phyloP scores from a whole-genome alignment of 768 basidiomycete genomes.

The Myochromella boudieri region DNA sequence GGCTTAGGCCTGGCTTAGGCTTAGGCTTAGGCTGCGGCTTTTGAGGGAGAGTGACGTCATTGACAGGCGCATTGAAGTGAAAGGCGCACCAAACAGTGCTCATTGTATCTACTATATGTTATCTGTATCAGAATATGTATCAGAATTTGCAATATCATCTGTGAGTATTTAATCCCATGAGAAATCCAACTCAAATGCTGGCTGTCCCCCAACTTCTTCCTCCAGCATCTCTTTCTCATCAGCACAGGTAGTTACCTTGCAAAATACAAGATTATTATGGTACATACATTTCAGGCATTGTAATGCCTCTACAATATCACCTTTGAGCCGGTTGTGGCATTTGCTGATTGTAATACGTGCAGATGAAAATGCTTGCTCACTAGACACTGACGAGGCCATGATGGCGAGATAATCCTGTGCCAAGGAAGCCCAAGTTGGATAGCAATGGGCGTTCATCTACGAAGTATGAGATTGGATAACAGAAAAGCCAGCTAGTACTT shows the following conservation, averaged over 20 bases:
- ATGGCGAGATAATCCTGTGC: constrained; percentile 37
- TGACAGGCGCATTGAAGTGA: no score
- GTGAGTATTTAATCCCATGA: no score
- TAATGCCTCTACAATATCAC: constrained; percentile 33
- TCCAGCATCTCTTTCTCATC: background rate
- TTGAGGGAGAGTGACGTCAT: no score
- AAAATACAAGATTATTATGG: constrained; percentile 22
- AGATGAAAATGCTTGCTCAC: constrained; percentile 37
- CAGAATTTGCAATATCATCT: no score
- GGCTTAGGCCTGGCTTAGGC: no score
- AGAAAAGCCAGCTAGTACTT: no score
- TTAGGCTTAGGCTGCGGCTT: no score
- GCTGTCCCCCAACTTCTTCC: no score
- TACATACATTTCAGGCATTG: constrained; percentile 25
- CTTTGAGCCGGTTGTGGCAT: constrained; percentile 29
- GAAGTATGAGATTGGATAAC: background rate
- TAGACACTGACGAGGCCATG: constrained; percentile 37
- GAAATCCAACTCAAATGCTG: no score
- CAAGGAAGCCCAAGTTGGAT: constrained; percentile 35
- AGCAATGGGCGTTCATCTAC: constrained; percentile 24
- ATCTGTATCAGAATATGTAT: no score
- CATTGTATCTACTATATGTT: no score
- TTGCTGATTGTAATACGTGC: constrained; percentile 39
- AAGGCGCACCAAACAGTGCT: no score
- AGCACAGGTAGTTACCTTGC: constrained; percentile 3